Conservation (phyloP, 2,329 filamentous ascomycete species). For the Aspergillus udagawae region DNA sequence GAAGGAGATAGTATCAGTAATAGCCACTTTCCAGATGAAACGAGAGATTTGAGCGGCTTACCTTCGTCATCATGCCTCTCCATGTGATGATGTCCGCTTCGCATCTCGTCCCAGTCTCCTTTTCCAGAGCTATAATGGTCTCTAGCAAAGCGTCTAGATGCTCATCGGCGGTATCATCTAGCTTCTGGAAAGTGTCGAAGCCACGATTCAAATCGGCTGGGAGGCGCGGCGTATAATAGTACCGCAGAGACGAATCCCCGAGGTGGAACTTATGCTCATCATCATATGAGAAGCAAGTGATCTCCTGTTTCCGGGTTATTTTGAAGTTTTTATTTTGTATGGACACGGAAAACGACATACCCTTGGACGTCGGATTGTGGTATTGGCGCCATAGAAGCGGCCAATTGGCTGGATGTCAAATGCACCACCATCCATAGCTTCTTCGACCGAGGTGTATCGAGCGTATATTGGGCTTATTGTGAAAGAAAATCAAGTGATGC, state of each 20-base stretch:
- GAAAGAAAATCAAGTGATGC: background rate
- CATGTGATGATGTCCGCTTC: slow-evolving; percentile 83
- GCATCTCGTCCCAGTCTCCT: slow-evolving; percentile 61
- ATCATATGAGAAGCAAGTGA: slow-evolving; percentile 91
- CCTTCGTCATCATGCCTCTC: slow-evolving; percentile 99
- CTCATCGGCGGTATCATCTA: slow-evolving; percentile 77
- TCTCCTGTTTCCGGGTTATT: slow-evolving; percentile 57
- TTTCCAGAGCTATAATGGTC: slow-evolving; percentile 70
- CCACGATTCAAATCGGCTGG: slow-evolving; percentile 73
- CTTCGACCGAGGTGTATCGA: background rate
- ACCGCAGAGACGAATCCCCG: slow-evolving; percentile 75
- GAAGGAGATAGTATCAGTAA: background rate
- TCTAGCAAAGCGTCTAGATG: slow-evolving; percentile 81
- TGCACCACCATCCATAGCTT: slow-evolving; percentile 28
- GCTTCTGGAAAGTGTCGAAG: slow-evolving; percentile 76
- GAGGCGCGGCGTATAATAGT: slow-evolving; percentile 76
- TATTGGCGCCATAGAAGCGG: slow-evolving; percentile 64
- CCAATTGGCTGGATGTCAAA: slow-evolving; percentile 68
- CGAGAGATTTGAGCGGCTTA: slow-evolving; percentile 32
- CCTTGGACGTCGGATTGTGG: slow-evolving; percentile 70
- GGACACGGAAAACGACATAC: slow-evolving; percentile 40
- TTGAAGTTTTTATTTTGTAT: background rate
- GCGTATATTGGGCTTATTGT: background rate
- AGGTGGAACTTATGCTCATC: slow-evolving; percentile 71
- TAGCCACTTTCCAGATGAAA: background rate